phyloP scores from a whole-genome alignment of 2,329 filamentous ascomycete genomes.

The Coleophoma crateriformis region DNA sequence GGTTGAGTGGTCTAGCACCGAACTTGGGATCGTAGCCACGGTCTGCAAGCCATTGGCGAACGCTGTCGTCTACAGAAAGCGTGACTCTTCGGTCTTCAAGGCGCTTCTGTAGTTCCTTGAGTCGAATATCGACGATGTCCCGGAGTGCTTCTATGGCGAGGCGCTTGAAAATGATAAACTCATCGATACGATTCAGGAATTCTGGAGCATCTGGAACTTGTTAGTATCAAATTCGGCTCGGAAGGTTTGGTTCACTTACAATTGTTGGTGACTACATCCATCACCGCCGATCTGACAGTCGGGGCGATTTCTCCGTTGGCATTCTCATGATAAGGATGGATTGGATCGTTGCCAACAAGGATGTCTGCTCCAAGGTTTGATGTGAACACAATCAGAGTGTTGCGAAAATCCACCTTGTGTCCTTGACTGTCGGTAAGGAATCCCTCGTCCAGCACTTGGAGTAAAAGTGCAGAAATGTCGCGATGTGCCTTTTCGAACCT shows the following conservation, averaged over 20 bases:
- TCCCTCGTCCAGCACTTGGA: conserved; percentile 94
- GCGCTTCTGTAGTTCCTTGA: conserved; percentile 76
- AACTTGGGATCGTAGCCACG: conserved; percentile 88
- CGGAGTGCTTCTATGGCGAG: conserved; percentile 72
- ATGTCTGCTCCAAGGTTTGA: conserved; percentile 93
- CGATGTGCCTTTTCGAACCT: conserved; percentile 93
- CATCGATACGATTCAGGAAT: conserved; percentile 94
- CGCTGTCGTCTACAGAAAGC: conserved; percentile 63
- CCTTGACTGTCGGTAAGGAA: conserved; percentile 94
- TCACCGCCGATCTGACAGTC: conserved; percentile 71
- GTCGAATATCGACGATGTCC: conserved; percentile 89
- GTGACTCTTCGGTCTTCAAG: conserved; percentile 82
- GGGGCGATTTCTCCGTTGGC: conserved; percentile 65
- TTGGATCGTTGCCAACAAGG: conserved; percentile 68
- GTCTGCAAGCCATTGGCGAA: conserved; percentile 82
- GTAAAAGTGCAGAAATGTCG: conserved; percentile 84
- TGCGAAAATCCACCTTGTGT: conserved; percentile 93
- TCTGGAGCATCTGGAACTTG: conserved; percentile 63
- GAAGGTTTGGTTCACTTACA: conserved; percentile 34
- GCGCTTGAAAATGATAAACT: conserved; percentile 93
- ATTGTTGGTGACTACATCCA: conserved; percentile 72
- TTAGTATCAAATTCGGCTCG: neutral
- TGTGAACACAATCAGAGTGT: conserved; percentile 93
- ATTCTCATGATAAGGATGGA: conserved; percentile 58
- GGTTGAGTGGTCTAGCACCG: conserved; percentile 84